Base-by-base conservation (phyloP, 257 asterid species). In the Rubia yunnanensis region DNA sequence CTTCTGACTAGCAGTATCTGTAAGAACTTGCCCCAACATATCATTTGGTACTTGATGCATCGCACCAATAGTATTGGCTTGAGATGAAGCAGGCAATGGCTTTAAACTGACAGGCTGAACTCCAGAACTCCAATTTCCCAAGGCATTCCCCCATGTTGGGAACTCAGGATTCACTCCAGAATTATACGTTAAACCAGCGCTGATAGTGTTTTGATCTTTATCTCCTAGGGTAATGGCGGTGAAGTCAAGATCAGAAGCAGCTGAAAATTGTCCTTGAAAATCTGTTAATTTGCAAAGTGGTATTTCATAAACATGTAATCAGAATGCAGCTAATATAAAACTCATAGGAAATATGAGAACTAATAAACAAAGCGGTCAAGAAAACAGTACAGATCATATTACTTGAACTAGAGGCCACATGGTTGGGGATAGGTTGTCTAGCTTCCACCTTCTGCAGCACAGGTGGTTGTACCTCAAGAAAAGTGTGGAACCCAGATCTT, bases 141-240 rank as follows among this genome's bases (percentile, higher is more conserved):
- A 78, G 64, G 74, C 68, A 67, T 73, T 80, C 53, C 74, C 82
- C 95, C 95, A 87, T 53, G 91, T 67, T 54, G 81, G 76, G 66
- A 80, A 77, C 74, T 70, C 90, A 65, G 78, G 71, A 68, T 70
- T 70, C 35, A 67, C 76, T 53, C 64, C 72, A 41, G 84, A 78
- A 54, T 78, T 74, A 79, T 79, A 84, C 2, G 77, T 41, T 63
- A 75, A 69, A 65, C 81, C 81, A 71, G 65, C 70, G 74, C 75
- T 70, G 18, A 44, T 8, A 46, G 72, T 44, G 56, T 20, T 74
- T 75, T 56, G 76, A 48, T 56, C 76, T 49, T 65, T 70, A 66
- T 70, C 86, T 62, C 78, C 81, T 24, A 57, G 80, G 10, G 77
- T 35, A 36, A 69, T 32, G 49, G 86, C 73, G 77, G 72, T 72